A percentile compares a stretch with the other conserved stretches of the same genome.
phyloP scores from a whole-genome alignment of 352 stramenopile genomes.

The Phytophthora sojae region DNA sequence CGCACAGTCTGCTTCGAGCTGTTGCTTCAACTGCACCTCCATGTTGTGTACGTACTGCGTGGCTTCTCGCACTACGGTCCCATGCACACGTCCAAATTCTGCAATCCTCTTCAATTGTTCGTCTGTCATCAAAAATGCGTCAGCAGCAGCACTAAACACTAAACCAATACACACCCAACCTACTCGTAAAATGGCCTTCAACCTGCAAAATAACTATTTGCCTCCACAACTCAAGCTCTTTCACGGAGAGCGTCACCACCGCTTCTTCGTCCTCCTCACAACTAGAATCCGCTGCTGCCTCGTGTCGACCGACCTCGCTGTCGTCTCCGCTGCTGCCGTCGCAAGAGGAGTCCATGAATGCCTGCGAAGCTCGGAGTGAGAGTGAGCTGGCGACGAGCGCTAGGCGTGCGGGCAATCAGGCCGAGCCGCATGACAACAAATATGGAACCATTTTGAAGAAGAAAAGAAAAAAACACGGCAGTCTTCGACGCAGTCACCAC shows the following conservation, averaged over 20 bases:
- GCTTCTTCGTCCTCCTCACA: constrained; percentile 23
- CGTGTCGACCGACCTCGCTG: neutral
- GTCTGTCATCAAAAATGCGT: constrained; percentile 42
- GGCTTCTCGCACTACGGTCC: constrained; percentile 67
- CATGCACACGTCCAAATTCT: constrained; percentile 78
- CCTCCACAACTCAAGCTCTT: constrained; percentile 70
- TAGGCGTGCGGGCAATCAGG: neutral
- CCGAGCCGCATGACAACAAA: no score
- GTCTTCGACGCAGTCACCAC: no score
- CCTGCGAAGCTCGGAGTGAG: no score
- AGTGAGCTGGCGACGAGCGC: constrained; percentile 5
- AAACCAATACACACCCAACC: constrained; percentile 20
- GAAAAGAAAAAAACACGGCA: no score
- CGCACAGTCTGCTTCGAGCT: constrained; percentile 58
- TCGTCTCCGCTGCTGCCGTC: constrained; percentile 29
- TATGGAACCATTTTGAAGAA: no score
- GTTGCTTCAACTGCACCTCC: constrained; percentile 58
- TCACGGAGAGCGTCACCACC: constrained; percentile 51
- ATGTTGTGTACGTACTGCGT: constrained; percentile 71
- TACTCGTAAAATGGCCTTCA: constrained; percentile 76
- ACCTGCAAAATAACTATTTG: constrained; percentile 64
- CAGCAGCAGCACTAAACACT: neutral
- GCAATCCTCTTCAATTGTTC: constrained; percentile 83
- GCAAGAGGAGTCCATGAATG: constrained; percentile 3
- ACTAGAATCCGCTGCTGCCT: no score